phyloP scores from a whole-genome alignment of 164 flowering plant species.

The Aristolochia fimbriata region DNA sequence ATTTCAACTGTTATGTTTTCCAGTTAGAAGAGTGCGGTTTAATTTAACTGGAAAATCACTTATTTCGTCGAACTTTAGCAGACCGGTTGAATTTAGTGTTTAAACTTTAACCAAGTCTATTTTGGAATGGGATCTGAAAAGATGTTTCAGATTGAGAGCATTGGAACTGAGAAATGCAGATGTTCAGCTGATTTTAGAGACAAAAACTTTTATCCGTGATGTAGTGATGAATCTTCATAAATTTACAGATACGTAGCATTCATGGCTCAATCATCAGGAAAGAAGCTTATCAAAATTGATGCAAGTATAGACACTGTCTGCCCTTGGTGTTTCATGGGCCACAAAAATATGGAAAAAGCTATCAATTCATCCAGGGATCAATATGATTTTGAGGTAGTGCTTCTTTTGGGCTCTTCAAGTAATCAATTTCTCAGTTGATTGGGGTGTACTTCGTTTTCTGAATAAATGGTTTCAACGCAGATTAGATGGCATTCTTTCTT shows the following conservation, averaged over 20 bases:
- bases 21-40: too few species aligned
- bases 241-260: constrained; percentile 17
- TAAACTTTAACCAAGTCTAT: too few species aligned
- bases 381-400: constrained; percentile 68
- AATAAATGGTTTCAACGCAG: constrained; percentile 25
- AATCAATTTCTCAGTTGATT: background rate
- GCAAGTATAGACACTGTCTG: constrained; percentile 82
- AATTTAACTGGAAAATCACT: too few species aligned
- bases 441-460: background rate
- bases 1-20: too few species aligned
- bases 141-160: background rate
- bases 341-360: constrained; percentile 80
- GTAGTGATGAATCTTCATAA: background rate
- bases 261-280: constrained; percentile 50
- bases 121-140: too few species aligned
- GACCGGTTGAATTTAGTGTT: too few species aligned
- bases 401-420: constrained; percentile 3
- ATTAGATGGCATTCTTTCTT: constrained; percentile 79
- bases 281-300: constrained; percentile 69
- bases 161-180: background rate
- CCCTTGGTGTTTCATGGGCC: constrained; percentile 98
- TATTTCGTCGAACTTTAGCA: too few species aligned
- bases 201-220: too few species aligned
- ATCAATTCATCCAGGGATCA: constrained; percentile 54
- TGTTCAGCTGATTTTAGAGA: background rate